A percentile compares a stretch with the other conserved stretches of the same genome.
These are phyloP conservation scores for Thalia dealbata DNA, from an alignment of 176 grass and related monocot species.

Conservation along the genomic window DNA sequence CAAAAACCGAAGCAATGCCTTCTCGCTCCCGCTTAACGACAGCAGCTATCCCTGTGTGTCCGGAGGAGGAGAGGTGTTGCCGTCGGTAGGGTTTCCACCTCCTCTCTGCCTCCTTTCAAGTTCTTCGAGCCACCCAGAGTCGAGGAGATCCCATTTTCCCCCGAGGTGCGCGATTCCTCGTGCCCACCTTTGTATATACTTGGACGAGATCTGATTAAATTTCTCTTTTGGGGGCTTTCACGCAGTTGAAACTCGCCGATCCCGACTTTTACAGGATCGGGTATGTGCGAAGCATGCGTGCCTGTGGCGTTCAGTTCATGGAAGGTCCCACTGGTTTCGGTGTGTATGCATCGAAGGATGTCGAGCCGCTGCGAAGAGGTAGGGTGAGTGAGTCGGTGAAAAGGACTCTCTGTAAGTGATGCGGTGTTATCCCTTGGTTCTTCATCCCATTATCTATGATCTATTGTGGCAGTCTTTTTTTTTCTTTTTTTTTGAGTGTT, in stretches of 20 bases:
- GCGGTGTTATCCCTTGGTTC: not conserved
- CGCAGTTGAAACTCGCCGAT: slow-evolving; percentile 71
- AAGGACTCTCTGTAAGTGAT: not conserved
- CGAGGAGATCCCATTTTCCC: slow-evolving; percentile 27
- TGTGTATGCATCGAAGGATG: slow-evolving; percentile 73
- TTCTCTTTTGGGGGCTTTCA: not conserved
- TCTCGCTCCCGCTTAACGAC: not conserved
- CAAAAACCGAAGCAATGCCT: not conserved
- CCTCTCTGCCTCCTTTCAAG: slow-evolving; percentile 30
- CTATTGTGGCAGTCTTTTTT: not conserved
- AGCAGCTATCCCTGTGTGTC: not conserved
- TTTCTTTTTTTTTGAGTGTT: not conserved
- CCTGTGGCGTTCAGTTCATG: slow-evolving; percentile 77
- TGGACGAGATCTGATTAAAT: too few species aligned
- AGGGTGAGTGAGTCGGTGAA: slow-evolving; percentile 49
- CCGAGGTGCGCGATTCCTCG: slow-evolving; percentile 15
- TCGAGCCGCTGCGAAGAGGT: slow-evolving; percentile 59
- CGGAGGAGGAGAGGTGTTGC: not conserved
- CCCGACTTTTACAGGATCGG: slow-evolving; percentile 91
- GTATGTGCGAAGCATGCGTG: slow-evolving; percentile 68
- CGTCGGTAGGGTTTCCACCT: not conserved
- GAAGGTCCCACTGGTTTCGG: slow-evolving; percentile 80
- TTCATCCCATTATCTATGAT: not conserved
- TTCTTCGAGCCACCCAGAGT: slow-evolving; percentile 41
- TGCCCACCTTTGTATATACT: not conserved